phyloP scores from a whole-genome alignment of 1,139 yeast species.

The Geotrichum histeridarum region DNA sequence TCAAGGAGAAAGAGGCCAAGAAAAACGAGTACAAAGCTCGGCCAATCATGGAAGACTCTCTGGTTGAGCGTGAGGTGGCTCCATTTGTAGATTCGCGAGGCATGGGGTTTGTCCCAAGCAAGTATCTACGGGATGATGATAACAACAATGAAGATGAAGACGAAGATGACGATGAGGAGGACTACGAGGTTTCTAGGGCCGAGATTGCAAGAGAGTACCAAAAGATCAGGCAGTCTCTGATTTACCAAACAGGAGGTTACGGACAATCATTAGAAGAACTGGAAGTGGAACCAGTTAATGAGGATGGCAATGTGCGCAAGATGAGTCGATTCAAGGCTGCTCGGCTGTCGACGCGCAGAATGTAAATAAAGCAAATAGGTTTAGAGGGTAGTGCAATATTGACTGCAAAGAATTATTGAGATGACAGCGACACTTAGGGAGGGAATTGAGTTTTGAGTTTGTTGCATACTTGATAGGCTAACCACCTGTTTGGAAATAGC shows the following conservation, averaged over 20 bases:
- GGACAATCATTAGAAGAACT: constrained; percentile 45
- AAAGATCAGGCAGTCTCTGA: constrained; percentile 50
- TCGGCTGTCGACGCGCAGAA: constrained; percentile 22
- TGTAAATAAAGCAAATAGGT: not conserved
- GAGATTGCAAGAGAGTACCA: constrained; percentile 54
- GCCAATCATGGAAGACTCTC: constrained; percentile 23
- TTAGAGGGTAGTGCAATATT: not conserved
- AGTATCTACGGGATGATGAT: constrained; percentile 18
- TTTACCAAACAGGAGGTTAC: constrained; percentile 48
- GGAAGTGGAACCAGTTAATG: constrained; percentile 71
- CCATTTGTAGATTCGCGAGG: constrained; percentile 17
- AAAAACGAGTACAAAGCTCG: constrained; percentile 9
- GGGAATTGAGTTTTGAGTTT: too few species aligned
- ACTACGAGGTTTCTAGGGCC: constrained; percentile 14
- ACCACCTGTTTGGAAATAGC: too few species aligned
- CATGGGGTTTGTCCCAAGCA: constrained; percentile 15
- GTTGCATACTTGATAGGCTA: too few species aligned
- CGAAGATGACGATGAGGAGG: constrained; percentile 22
- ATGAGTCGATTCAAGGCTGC: constrained; percentile 71
- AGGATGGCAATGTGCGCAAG: constrained; percentile 53
- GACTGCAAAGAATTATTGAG: not conserved
- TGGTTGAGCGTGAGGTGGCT: constrained; percentile 23
- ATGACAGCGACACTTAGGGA: not conserved
- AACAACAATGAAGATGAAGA: constrained; percentile 22
- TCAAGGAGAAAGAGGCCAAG: constrained; percentile 10